phyloP scores from a whole-genome alignment of 2,329 filamentous ascomycete species.

The Penicillium brevicompactum region DNA sequence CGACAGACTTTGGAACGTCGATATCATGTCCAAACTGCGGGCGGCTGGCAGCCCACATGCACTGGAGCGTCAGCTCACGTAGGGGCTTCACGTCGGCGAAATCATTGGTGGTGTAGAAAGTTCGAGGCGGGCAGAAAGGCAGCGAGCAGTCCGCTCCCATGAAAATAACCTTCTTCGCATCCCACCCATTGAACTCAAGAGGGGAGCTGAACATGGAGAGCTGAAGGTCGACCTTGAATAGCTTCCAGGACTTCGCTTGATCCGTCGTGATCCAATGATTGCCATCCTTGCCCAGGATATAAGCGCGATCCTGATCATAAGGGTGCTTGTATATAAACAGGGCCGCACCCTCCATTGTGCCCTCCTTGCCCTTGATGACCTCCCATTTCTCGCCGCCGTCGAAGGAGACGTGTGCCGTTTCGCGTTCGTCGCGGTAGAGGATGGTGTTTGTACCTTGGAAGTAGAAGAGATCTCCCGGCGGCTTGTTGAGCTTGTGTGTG shows the following conservation, averaged over 20 bases:
- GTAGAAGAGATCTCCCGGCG: conserved; percentile 75
- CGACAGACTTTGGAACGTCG: conserved; percentile 65
- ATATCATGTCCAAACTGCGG: conserved; percentile 60
- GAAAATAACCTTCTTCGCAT: conserved; percentile 84
- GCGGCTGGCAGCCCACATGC: conserved; percentile 83
- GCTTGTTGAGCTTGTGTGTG: conserved; percentile 65
- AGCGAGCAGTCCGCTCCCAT: conserved; percentile 71
- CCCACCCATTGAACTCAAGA: conserved; percentile 78
- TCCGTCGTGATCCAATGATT: conserved; percentile 84
- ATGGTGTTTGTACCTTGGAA: conserved; percentile 87
- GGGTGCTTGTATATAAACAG: conserved; percentile 73
- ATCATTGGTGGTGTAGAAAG: conserved; percentile 79
- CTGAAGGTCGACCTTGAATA: conserved; percentile 69
- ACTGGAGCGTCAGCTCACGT: conserved; percentile 70
- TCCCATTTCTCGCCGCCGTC: conserved; percentile 82
- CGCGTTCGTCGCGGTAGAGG: conserved; percentile 69
- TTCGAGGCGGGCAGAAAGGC: conserved; percentile 63
- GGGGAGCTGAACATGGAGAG: conserved; percentile 49
- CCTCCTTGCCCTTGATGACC: conserved; percentile 62
- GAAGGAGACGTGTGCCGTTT: conserved; percentile 73
- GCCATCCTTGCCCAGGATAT: conserved; percentile 69
- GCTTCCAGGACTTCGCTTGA: conserved; percentile 76
- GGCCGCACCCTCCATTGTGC: conserved; percentile 51
- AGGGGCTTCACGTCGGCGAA: conserved; percentile 72
- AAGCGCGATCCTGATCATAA: conserved; percentile 76